Evolutionary conservation across 306 rosid genomes (phyloP).

Genomic region (Delonix regia): DNA sequence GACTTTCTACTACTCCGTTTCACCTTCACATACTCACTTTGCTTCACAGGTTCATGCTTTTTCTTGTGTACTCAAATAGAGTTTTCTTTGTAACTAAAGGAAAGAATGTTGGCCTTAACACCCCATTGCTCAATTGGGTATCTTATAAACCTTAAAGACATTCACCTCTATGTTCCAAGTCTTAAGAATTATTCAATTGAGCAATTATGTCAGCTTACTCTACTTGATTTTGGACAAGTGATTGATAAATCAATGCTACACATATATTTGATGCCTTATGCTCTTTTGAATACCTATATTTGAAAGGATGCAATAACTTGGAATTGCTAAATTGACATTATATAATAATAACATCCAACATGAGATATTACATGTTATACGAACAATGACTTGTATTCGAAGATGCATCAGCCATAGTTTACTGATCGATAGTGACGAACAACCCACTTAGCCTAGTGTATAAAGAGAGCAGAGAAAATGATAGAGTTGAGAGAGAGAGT

Average conservation of each 20-base stretch:
- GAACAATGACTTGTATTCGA: no score
- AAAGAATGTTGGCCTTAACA: neutral
- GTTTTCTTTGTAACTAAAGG: neutral
- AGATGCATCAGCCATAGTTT: no score
- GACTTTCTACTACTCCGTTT: no score
- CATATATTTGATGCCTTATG: conserved; percentile 2
- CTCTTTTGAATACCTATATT: neutral
- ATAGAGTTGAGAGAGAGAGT: no score
- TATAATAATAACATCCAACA: no score
- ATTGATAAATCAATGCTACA: conserved; percentile 4
- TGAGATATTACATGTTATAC: no score
- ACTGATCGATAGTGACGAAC: no score
- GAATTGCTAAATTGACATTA: no score
- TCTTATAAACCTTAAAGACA: conserved; percentile 5
- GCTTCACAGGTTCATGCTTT: no score
- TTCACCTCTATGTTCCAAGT: neutral
- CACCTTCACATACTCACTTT: neutral
- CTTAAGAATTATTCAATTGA: conserved; percentile 9
- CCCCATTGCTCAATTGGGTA: neutral
- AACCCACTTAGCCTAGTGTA: no score
- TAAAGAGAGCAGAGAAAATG: no score
- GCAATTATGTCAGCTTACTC: conserved; percentile 13
- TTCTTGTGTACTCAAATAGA: no score
- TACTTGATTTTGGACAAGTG: neutral
- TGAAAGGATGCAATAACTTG: neutral